Evolutionary conservation across 2,329 filamentous ascomycete genomes (phyloP).

Genomic region (Penicillium decumbens): DNA sequence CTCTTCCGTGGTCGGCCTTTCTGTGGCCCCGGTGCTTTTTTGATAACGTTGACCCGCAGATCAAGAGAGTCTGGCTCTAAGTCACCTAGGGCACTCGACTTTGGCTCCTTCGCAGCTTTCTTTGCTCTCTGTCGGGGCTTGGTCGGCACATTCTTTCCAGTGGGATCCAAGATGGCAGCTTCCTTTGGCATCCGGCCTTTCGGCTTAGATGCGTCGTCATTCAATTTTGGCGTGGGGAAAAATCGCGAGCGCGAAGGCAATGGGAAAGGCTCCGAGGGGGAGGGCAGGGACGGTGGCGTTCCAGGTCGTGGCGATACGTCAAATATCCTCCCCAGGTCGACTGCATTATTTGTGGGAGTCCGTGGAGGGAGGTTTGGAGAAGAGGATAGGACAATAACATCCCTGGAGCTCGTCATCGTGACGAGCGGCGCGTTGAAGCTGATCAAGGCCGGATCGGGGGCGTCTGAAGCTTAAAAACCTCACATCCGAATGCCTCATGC

Average conservation of each 20-base stretch:
- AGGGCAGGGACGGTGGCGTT: slow-evolving; percentile 27
- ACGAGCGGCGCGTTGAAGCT: slow-evolving; percentile 9
- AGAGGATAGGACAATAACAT: slow-evolving; percentile 41
- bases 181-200: slow-evolving; percentile 14
- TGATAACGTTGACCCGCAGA: slow-evolving; percentile 13
- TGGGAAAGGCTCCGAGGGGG: slow-evolving; percentile 26
- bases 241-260: slow-evolving; percentile 24
- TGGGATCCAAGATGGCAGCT: slow-evolving; percentile 4
- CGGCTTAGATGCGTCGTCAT: slow-evolving; percentile 8
- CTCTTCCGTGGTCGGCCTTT: slow-evolving; percentile 23
- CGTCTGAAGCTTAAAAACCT: background rate
- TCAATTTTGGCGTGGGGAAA: slow-evolving; percentile 17
- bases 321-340: slow-evolving; percentile 6
- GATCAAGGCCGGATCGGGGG: background rate
- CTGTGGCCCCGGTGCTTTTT: slow-evolving; percentile 21
- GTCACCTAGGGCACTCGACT: background rate
- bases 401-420: slow-evolving; percentile 37
- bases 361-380: slow-evolving; percentile 36
- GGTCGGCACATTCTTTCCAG: slow-evolving; percentile 3
- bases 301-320: slow-evolving; percentile 17
- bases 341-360: slow-evolving; percentile 28
- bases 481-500: background rate
- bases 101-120: slow-evolving; percentile 12
- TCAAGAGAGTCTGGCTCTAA: slow-evolving; percentile 5
- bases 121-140: slow-evolving; percentile 16